These are phyloP conservation scores for Phellinidium pouzarii DNA, from an alignment of 1,284 basidiomycete species.

Conservation along the genomic window DNA sequence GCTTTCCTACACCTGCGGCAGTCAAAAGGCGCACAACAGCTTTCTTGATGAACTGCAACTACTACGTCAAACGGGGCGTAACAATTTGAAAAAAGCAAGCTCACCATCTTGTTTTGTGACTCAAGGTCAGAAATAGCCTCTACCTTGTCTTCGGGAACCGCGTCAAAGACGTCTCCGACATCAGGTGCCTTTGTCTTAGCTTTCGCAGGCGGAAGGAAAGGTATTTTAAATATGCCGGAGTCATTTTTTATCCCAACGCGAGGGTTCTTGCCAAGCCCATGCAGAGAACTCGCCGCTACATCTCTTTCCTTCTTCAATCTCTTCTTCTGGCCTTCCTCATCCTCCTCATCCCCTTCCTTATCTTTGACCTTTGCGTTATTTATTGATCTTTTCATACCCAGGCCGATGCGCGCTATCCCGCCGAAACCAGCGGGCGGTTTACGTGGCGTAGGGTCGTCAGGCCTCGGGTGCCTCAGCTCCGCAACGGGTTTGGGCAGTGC, in stretches of 20 bases:
- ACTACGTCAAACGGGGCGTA: conserved; percentile 15
- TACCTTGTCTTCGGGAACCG: conserved; percentile 27
- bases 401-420: conserved; percentile 27
- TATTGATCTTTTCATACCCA: conserved; percentile 15
- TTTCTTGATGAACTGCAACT: conserved; percentile 39
- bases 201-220: conserved; percentile 25
- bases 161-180: conserved; percentile 43
- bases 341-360: conserved; percentile 19
- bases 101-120: conserved; percentile 39
- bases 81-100: conserved; percentile 26
- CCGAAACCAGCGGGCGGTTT: conserved; percentile 40
- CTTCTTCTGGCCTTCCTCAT: conserved; percentile 13
- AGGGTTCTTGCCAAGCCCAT: conserved; percentile 22
- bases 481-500: conserved; percentile 25
- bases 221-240: conserved; percentile 32
- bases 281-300: conserved; percentile 18
- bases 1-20: conserved; percentile 41
- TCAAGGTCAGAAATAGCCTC: conserved; percentile 26
- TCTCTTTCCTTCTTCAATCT: conserved; percentile 19
- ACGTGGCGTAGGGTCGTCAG: conserved; percentile 72
- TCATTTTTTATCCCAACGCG: conserved; percentile 21
- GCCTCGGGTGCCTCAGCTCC: conserved; percentile 45
- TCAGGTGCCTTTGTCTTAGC: conserved; percentile 27
- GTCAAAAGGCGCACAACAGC: conserved; percentile 33
- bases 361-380: conserved; percentile 23